Conservation (phyloP, 108 stramenopile genomes). For the Cyclotella atomus region DNA sequence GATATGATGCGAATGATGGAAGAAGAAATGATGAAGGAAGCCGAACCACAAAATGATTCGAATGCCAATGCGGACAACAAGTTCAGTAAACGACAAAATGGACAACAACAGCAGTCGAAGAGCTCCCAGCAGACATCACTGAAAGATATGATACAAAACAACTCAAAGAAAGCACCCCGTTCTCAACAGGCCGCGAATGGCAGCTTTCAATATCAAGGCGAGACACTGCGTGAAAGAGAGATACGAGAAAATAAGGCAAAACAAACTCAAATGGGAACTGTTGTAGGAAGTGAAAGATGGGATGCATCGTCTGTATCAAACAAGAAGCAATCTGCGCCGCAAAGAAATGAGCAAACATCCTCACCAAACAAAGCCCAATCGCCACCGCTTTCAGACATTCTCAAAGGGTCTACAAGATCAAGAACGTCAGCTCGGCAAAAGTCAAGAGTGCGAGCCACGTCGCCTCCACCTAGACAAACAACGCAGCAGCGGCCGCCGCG, state of each 20-base stretch:
- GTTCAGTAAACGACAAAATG: neutral
- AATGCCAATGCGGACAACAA: slow-evolving; percentile 6
- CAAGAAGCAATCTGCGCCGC: neutral
- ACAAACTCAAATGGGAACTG: slow-evolving; percentile 19
- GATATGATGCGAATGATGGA: slow-evolving; percentile 54
- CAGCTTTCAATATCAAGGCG: slow-evolving; percentile 11
- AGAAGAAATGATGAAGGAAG: slow-evolving; percentile 38
- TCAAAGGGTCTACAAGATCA: slow-evolving; percentile 32
- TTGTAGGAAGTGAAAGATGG: slow-evolving; percentile 1
- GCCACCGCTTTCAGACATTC: slow-evolving; percentile 30
- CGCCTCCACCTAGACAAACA: slow-evolving; percentile 23
- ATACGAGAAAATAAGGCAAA: neutral
- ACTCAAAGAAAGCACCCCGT: neutral
- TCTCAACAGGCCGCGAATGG: neutral
- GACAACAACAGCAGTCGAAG: neutral
- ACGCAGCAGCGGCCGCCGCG: slow-evolving; percentile 33
- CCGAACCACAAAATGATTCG: neutral
- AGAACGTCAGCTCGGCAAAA: neutral
- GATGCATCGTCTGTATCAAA: neutral
- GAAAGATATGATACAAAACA: slow-evolving; percentile 13
- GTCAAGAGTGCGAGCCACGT: slow-evolving; percentile 16
- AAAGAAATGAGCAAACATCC: neutral
- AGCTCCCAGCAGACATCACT: neutral
- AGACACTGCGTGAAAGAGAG: slow-evolving; percentile 14
- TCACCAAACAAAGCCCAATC: slow-evolving; percentile 8